These are phyloP conservation scores for Epichloe elymi DNA, from an alignment of 2,329 filamentous ascomycete genomes.

Conservation along the genomic window DNA sequence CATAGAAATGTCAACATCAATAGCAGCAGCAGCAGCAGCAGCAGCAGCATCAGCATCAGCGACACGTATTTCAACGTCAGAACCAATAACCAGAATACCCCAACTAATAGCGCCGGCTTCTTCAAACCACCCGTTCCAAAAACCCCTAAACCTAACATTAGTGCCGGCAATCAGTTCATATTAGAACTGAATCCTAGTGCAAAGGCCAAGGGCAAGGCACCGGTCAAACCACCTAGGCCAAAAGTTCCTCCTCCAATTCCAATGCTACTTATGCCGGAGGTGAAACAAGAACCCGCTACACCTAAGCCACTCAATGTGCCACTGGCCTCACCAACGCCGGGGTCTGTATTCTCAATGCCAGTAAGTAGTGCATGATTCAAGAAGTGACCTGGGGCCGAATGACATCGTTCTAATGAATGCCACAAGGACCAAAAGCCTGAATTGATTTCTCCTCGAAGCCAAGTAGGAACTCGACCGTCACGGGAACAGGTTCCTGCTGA, in stretches of 20 bases:
- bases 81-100: neutral
- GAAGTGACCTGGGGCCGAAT: neutral
- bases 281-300: constrained; percentile 19
- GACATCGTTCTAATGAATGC: neutral
- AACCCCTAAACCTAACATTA: constrained; percentile 25
- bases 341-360: constrained; percentile 7
- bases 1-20: neutral
- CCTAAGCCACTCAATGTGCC: constrained; percentile 14
- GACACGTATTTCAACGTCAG: too few species aligned
- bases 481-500: constrained; percentile 32
- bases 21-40: neutral
- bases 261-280: constrained; percentile 12
- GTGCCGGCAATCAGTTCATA: constrained; percentile 22
- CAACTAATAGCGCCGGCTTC: constrained; percentile 12
- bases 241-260: constrained; percentile 12
- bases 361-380: constrained; percentile 12
- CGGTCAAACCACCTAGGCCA: constrained; percentile 20
- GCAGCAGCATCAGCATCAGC: neutral
- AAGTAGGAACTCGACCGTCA: constrained; percentile 22
- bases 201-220: constrained; percentile 22
- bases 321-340: constrained; percentile 11
- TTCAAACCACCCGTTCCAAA: constrained; percentile 27
- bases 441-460: constrained; percentile 17
- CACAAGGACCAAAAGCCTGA: constrained; percentile 15
- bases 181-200: constrained; percentile 21